Conservation (phyloP, 805 yeast species). For the Zygosaccharomyces rouxii region DNA sequence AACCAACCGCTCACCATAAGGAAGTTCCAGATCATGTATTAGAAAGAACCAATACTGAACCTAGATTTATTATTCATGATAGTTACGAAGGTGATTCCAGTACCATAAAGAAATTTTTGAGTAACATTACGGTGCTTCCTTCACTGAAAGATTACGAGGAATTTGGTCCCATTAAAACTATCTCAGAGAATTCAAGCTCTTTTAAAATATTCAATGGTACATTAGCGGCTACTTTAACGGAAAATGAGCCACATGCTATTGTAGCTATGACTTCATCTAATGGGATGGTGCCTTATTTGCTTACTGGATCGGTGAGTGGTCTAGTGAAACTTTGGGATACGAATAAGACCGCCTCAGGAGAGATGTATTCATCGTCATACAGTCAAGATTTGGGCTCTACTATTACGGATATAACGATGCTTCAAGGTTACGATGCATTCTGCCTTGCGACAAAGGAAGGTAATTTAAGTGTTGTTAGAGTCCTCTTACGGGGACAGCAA, state of each 20-base stretch:
- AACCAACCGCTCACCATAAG: conserved; percentile 19
- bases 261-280: conserved; percentile 56
- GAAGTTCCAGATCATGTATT: conserved; percentile 8
- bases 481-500: conserved; percentile 29
- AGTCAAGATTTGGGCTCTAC: conserved; percentile 46
- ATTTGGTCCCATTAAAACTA: conserved; percentile 46
- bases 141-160: conserved; percentile 57
- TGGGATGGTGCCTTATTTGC: conserved; percentile 53
- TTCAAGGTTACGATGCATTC: conserved; percentile 54
- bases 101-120: conserved; percentile 54
- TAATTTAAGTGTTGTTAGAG: conserved; percentile 35
- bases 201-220: conserved; percentile 37
- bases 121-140: conserved; percentile 51
- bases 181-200: conserved; percentile 18
- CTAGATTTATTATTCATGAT: conserved; percentile 38
- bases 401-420: conserved; percentile 47
- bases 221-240: conserved; percentile 59
- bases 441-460: conserved; percentile 46
- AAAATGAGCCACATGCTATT: conserved; percentile 53
- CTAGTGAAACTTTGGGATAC: conserved; percentile 75
- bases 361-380: conserved; percentile 46
- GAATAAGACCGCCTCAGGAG: conserved; percentile 56
- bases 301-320: conserved; percentile 78
- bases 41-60: conserved; percentile 15
- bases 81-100: conserved; percentile 69